Base-by-base conservation (phyloP, 305 asterid genomes). In the Rubia peregrina region DNA sequence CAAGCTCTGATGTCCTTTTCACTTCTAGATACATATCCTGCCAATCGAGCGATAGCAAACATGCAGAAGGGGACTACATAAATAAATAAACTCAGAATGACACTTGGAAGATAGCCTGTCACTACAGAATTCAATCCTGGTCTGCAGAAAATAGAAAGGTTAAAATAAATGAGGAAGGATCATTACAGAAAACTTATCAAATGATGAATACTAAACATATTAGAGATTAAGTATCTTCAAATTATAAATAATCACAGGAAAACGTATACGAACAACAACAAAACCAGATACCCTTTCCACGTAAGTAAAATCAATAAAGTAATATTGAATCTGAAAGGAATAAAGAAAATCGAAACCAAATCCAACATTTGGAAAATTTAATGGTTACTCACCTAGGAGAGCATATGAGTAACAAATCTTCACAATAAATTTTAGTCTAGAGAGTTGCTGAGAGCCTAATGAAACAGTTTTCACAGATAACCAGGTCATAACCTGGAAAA, bases 101-200 rank as follows among this genome's bases (percentile, higher is more conserved):
- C 96, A 73, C 98, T 83, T 5, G 97, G 96, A 72, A 93, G 85
- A 83, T 89, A 93, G 63, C 98, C 98, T 3, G 96, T 93, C 71
- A 93, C 86, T 65, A 93, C 60, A 46, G 96, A 93, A 75, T 89
- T 84, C 63, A 93, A 57, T 73, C 96, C 94, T 46, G 98, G 97
- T 86, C 97, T 93, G 86, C 65, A 75, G 68, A 19, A 67, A 73
- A 68, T 38, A 40, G 19, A 66, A 76, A 73, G 65, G 21, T 36
- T 69, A 48, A 48, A 60, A 67, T 19, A 33, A 73, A 19, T 26
- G 22, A 17, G 44, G 61, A 26, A 24, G 22, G 51, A 49, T 51
- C 55, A 10, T 38, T 49, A 60, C 9, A 36, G 22, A 22, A 19
- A 72, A 5, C 43, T 13, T 30, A 16, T 14, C 19, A 19, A 33